Base-by-base conservation (phyloP, 2,329 filamentous ascomycete species). In the Fusarium globosum region DNA sequence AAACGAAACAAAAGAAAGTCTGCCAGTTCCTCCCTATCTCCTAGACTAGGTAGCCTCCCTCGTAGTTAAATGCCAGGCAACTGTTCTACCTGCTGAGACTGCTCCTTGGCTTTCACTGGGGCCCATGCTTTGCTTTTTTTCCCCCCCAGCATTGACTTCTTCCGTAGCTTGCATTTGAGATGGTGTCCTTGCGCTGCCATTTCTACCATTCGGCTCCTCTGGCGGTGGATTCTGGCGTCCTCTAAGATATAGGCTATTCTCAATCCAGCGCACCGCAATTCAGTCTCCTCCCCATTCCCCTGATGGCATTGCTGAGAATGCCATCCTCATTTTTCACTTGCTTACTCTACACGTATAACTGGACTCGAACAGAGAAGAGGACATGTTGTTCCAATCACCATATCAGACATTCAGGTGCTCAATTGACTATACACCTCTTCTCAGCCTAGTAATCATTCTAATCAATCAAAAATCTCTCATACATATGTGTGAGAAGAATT, bases 301-400 rank as follows among this genome's bases (percentile, higher is more conserved):
- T 49, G 41, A 73, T 73, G 66, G 71, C 41, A 73, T 73, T 71
- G 41, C 56, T 48, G 33, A 56, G 41, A 73, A 68, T 73, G 52
- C 61, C 71, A 73, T 73, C 52, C n/a, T 61, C 53, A 11, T 18
- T 28, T 23, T 41, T 28, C 21, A 15, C 33, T 49, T 21, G 26
- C 20, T 33, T 42, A 23, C 26, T 42, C 35, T 26, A 48, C 28
- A 21, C 36, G 41, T 21, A 18, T 28, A 33, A n/a, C 16, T 57
- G 18, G 55, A 23, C 38, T 46, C 28, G 14, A 28, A 28, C 8
- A 35, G 23, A 36, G 11, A 59, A 51, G 42, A 36, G 12, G 21
- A 13, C 35, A n/a, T 28, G 10, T 18, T 53, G 35, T 28, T 39
- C 51, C 14, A 21, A 55, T n/a, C 35, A 14, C 35, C 21, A 10